Conservation (phyloP, 768 basidiomycete species). For the Suillus plorans region DNA sequence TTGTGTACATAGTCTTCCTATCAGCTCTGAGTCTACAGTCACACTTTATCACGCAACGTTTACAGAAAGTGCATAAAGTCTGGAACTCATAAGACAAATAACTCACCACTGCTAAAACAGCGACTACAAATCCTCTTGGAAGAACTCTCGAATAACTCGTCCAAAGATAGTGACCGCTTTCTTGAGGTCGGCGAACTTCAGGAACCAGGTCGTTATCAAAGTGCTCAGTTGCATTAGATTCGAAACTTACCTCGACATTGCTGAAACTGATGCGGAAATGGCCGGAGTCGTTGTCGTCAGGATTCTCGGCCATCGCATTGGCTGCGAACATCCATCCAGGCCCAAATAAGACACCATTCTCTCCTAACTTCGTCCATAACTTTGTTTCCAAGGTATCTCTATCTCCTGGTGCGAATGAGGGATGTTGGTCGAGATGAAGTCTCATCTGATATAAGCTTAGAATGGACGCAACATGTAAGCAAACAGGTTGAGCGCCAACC, state of each 20-base stretch:
- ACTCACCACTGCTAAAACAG: background rate
- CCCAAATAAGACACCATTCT: conserved; percentile 60
- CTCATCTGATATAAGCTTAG: conserved; percentile 42
- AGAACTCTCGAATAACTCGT: conserved; percentile 44
- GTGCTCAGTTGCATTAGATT: background rate
- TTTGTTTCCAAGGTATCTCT: conserved; percentile 50
- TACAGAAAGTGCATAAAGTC: no score
- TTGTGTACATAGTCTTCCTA: no score
- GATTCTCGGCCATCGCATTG: conserved; percentile 26
- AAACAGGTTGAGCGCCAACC: conserved; percentile 15
- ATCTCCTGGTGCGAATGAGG: conserved; percentile 38
- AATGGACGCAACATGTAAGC: background rate
- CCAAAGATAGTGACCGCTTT: conserved; percentile 49
- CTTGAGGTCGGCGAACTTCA: conserved; percentile 37
- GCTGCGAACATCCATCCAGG: conserved; percentile 44
- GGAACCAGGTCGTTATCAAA: background rate
- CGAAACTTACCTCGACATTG: conserved; percentile 43
- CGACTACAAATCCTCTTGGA: conserved; percentile 14
- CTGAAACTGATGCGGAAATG: conserved; percentile 63
- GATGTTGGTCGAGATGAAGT: conserved; percentile 60
- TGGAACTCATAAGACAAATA: background rate
- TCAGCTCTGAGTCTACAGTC: no score
- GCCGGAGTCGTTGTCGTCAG: conserved; percentile 33
- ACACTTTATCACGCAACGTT: no score
- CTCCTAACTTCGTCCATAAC: conserved; percentile 60